Conservation (phyloP, 192 early-diverging fungal genomes). For the Coemansia sp. region DNA sequence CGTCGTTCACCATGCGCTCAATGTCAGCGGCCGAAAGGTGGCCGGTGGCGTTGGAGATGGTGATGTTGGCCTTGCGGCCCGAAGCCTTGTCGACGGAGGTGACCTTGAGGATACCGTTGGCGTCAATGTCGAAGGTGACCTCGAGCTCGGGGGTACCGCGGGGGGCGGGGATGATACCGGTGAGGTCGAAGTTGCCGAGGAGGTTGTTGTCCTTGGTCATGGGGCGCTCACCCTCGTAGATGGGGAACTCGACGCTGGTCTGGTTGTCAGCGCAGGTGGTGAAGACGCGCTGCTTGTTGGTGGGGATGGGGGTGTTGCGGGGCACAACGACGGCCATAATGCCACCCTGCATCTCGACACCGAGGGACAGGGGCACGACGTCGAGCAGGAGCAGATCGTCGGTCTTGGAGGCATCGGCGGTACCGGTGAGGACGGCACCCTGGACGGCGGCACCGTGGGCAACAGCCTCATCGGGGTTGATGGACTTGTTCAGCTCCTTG, state of each 20-base stretch:
- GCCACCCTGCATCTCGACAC: slow-evolving; percentile 84
- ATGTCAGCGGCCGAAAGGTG: slow-evolving; percentile 89
- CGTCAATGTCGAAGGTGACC: slow-evolving; percentile 83
- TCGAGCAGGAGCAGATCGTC: slow-evolving; percentile 80
- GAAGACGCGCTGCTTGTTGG: slow-evolving; percentile 78
- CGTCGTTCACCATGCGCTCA: slow-evolving; percentile 90
- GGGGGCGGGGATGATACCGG: slow-evolving; percentile 76
- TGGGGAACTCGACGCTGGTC: slow-evolving; percentile 80
- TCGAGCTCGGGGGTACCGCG: slow-evolving; percentile 76
- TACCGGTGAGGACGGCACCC: slow-evolving; percentile 75
- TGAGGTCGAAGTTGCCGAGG: slow-evolving; percentile 81
- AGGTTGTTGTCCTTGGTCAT: slow-evolving; percentile 92
- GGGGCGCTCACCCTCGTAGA: slow-evolving; percentile 85
- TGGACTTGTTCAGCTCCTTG: slow-evolving; percentile 80
- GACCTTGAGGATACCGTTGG: slow-evolving; percentile 89
- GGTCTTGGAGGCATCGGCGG: slow-evolving; percentile 61
- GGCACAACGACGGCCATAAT: slow-evolving; percentile 82
- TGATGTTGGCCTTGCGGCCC: slow-evolving; percentile 87
- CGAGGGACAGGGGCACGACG: slow-evolving; percentile 82
- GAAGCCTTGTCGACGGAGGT: slow-evolving; percentile 90
- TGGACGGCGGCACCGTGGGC: slow-evolving; percentile 93
- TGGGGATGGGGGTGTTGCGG: slow-evolving; percentile 83
- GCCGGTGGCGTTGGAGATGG: slow-evolving; percentile 93
- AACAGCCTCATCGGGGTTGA: slow-evolving; percentile 97
- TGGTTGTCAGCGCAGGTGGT: slow-evolving; percentile 83